A percentile compares a stretch with the other conserved stretches of the same genome.
Evolutionary conservation across 2,329 filamentous ascomycete genomes (phyloP).

Genomic region (Clarireedia paspali): DNA sequence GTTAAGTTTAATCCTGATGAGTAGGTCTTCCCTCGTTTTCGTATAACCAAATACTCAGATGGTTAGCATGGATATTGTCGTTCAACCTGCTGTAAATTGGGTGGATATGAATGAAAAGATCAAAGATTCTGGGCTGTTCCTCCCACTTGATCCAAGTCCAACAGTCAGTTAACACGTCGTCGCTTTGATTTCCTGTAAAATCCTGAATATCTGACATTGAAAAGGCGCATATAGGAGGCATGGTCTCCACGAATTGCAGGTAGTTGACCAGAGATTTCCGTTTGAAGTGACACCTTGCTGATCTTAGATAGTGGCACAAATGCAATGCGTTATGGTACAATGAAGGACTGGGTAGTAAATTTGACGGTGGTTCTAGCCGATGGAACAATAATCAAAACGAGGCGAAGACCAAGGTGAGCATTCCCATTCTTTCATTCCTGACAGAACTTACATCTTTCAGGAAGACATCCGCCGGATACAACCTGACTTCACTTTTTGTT

Average conservation of each 20-base stretch:
- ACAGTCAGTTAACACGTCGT: slow-evolving; percentile 25
- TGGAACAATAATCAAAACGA: slow-evolving; percentile 70
- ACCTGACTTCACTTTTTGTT: slow-evolving; percentile 70
- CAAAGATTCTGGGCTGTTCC: slow-evolving; percentile 69
- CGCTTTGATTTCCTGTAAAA: neutral
- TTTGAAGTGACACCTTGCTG: neutral
- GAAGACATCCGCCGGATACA: slow-evolving; percentile 77
- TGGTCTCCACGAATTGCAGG: slow-evolving; percentile 66
- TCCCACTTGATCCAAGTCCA: slow-evolving; percentile 71
- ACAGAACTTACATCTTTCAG: no score
- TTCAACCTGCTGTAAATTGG: slow-evolving; percentile 84
- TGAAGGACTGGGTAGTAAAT: slow-evolving; percentile 84
- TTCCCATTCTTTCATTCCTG: no score
- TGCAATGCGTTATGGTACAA: slow-evolving; percentile 72
- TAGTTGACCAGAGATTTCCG: neutral
- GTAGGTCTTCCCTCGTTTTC: neutral
- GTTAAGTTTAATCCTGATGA: slow-evolving; percentile 74
- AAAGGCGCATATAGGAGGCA: slow-evolving; percentile 66
- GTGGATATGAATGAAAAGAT: slow-evolving; percentile 70
- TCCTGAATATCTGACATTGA: neutral
- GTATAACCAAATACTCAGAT: neutral
- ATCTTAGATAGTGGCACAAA: slow-evolving; percentile 56
- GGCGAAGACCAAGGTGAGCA: slow-evolving; percentile 52
- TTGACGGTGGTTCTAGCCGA: slow-evolving; percentile 74
- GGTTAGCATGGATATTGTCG: slow-evolving; percentile 68